A percentile compares a stretch with the other conserved stretches of the same genome.
Evolutionary conservation across 495 filamentous ascomycete species (phyloP).

Genomic region (Hypoxylon intermedium): DNA sequence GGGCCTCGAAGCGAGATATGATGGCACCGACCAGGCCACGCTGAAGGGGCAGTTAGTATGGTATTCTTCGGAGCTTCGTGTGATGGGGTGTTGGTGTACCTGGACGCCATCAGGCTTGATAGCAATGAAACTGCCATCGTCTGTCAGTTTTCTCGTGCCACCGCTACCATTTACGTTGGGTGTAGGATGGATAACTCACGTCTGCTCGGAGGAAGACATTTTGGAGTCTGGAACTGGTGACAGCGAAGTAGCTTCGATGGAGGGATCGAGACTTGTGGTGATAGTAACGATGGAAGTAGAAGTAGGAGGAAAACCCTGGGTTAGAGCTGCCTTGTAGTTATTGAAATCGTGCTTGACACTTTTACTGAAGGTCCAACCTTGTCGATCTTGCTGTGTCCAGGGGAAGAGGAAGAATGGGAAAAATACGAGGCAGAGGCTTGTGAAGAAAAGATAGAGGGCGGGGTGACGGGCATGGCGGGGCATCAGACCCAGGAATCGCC

Average conservation of each 20-base stretch:
- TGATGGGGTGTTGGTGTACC: constrained; percentile 58
- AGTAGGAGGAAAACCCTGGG: constrained; percentile 32
- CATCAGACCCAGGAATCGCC: constrained; percentile 14
- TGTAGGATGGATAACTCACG: constrained; percentile 63
- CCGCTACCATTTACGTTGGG: not conserved
- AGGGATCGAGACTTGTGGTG: constrained; percentile 45
- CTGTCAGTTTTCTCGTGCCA: constrained; percentile 51
- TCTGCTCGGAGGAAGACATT: constrained; percentile 87
- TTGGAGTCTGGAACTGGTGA: constrained; percentile 57
- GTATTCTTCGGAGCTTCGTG: constrained; percentile 14
- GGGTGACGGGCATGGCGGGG: constrained; percentile 42
- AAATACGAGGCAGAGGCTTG: constrained; percentile 37
- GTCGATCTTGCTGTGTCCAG: constrained; percentile 36
- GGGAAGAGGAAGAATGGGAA: constrained; percentile 42
- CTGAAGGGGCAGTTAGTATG: constrained; percentile 53
- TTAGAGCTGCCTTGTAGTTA: constrained; percentile 39
- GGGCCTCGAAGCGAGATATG: constrained; percentile 94
- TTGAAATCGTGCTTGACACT: constrained; percentile 39
- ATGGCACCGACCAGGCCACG: constrained; percentile 96
- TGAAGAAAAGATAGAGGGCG: constrained; percentile 45
- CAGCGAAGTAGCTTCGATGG: constrained; percentile 52
- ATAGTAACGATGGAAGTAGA: constrained; percentile 37
- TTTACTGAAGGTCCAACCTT: constrained; percentile 37
- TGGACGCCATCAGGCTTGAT: constrained; percentile 99
- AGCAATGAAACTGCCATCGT: constrained; percentile 84